Conservation (phyloP, 257 asterid species). For the Salvia rosmarinus region DNA sequence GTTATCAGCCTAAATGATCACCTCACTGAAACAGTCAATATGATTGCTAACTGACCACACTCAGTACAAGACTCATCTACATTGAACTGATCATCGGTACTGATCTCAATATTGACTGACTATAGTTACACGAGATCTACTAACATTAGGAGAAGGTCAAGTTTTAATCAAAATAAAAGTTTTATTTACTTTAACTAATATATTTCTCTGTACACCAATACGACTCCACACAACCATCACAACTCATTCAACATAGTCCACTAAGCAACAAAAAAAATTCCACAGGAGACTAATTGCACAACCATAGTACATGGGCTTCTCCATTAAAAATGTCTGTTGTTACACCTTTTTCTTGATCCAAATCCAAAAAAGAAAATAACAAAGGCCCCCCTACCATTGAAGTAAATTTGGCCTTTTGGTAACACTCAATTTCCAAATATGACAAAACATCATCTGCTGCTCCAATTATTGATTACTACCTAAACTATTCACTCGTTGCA, state of each 20-base stretch:
- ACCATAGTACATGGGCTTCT: not conserved
- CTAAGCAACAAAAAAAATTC: not conserved
- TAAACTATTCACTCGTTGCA: not conserved
- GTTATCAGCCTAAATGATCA: too few relatives aligned
- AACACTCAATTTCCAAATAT: conserved; percentile 42
- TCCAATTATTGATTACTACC: conserved; percentile 32
- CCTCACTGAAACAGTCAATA: too few relatives aligned
- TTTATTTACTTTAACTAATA: too few relatives aligned
- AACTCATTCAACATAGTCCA: not conserved
- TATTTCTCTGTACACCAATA: too few relatives aligned
- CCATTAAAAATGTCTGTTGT: conserved; percentile 23
- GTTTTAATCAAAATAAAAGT: too few relatives aligned
- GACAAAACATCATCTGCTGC: conserved; percentile 34
- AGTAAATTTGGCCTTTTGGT: conserved; percentile 30
- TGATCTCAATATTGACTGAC: too few relatives aligned
- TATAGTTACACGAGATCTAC: too few relatives aligned
- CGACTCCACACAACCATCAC: too few relatives aligned
- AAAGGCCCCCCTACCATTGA: conserved; percentile 14
- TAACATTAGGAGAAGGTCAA: too few relatives aligned
- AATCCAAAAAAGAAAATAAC: not conserved
- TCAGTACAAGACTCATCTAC: too few relatives aligned
- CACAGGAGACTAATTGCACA: not conserved
- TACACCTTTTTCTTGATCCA: not conserved
- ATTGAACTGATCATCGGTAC: too few relatives aligned
- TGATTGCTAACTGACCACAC: too few relatives aligned